Evolutionary conservation across 805 yeast genomes (phyloP), one percentile per base, ranked within the genome.

Genomic region (Ogataea dorogensis): DNA sequence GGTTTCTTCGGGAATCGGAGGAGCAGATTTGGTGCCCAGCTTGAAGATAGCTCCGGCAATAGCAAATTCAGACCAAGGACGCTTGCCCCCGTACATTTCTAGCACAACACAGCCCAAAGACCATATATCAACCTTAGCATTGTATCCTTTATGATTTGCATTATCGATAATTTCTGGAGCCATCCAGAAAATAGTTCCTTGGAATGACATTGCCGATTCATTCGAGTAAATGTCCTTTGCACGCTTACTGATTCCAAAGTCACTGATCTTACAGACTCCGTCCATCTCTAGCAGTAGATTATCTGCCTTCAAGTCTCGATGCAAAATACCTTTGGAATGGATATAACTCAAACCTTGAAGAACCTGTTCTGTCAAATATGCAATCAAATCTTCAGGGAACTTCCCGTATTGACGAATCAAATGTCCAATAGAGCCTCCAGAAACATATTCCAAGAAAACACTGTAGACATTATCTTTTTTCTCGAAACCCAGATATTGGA

Each of bases 161-260:
- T 86, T 87, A 56, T 88, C 91, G 33, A 93, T 88, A 46, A 94
- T 96, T 56, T 93, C 99, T 0, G 99, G 99, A 1, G 99, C 99
- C 98, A 93, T 93, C 98, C 98, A 93, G 59, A 89, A 93, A 1
- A 94, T 87, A 0, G 98, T 89, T 16, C 99, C 99, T 61, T 94
- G 96, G 44, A 62, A 58, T 9, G 97, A 89, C 95, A 89, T 86
- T 37, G 87, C 96, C 4, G 96, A 87, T 51, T 86, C 80, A 58
- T 93, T 88, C 19, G 85, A 80, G 58, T 93, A 91, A 16, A 91
- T 86, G 56, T 93, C 89, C 28, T 79, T 74, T 9, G 87, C 77
- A 53, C 79, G 77, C 58, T 87, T 89, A 26, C 97, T 88, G 34
- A 93, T 93, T 29, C 98, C 98, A 65, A 93, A 93, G 61, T 93